Evolutionary conservation across 2,329 filamentous ascomycete species (phyloP).

Genomic region (Colletotrichum falcatum): DNA sequence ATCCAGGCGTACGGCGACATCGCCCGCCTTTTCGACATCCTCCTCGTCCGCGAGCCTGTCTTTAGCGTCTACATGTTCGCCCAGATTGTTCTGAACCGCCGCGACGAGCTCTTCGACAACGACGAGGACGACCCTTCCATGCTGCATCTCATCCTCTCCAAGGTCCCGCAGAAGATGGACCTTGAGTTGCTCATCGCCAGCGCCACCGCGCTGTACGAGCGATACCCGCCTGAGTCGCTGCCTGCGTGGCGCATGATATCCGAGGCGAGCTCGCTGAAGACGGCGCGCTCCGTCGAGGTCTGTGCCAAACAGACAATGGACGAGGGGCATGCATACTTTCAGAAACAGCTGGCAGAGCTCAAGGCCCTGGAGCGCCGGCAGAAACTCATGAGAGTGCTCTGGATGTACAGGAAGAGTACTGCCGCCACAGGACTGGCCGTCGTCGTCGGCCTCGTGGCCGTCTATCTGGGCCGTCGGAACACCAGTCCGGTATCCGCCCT

Average conservation of each 20-base stretch:
- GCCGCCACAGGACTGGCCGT: constrained; percentile 73
- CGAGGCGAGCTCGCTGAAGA: constrained; percentile 84
- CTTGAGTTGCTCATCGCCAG: constrained; percentile 80
- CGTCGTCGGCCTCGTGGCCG: constrained; percentile 74
- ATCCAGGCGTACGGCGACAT: constrained; percentile 92
- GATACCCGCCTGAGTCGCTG: constrained; percentile 79
- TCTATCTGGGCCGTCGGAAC: constrained; percentile 70
- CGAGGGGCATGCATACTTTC: constrained; percentile 77
- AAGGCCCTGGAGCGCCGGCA: constrained; percentile 70
- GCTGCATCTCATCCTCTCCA: constrained; percentile 88
- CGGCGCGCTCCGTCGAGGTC: constrained; percentile 68
- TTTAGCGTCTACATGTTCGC: constrained; percentile 94
- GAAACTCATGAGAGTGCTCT: constrained; percentile 63
- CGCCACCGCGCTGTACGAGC: constrained; percentile 72
- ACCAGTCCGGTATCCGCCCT: constrained; percentile 44
- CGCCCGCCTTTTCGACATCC: constrained; percentile 89
- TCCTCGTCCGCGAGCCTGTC: constrained; percentile 87
- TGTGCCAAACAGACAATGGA: constrained; percentile 68
- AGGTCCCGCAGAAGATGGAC: constrained; percentile 84
- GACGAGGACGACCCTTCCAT: constrained; percentile 86
- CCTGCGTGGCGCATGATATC: constrained; percentile 81
- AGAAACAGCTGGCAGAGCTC: constrained; percentile 79
- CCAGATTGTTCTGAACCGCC: constrained; percentile 84
- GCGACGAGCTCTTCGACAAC: constrained; percentile 87
- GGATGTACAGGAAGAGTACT: constrained; percentile 75